Evolutionary conservation across 352 stramenopile species (phyloP).

Genomic region (Pythium pyrilobum): DNA sequence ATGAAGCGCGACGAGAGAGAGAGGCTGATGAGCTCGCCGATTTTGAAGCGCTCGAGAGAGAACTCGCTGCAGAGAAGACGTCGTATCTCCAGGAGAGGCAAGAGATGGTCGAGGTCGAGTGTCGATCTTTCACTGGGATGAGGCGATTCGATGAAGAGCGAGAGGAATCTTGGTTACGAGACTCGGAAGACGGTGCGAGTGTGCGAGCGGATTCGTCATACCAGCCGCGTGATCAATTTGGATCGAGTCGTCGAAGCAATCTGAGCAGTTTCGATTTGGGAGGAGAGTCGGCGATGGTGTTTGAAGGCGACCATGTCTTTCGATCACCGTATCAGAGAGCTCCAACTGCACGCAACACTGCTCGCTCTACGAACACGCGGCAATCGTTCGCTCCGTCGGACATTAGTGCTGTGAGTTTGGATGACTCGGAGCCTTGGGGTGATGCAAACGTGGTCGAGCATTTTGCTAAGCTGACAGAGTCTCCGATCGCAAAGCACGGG

Average conservation of each 20-base stretch:
- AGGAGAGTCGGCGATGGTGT: slow-evolving; percentile 41
- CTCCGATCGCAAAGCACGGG: slow-evolving; percentile 19
- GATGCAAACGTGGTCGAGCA: slow-evolving; percentile 23
- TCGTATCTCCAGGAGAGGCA: slow-evolving; percentile 43
- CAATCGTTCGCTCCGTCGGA: slow-evolving; percentile 35
- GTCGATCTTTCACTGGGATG: too few species aligned
- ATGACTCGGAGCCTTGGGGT: slow-evolving; percentile 76
- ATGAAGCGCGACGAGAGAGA: slow-evolving; percentile 41
- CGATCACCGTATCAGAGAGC: not conserved
- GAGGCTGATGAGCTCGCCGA: slow-evolving; percentile 73
- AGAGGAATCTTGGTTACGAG: slow-evolving; percentile 12
- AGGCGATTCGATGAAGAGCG: not conserved
- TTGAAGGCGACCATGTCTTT: slow-evolving; percentile 23
- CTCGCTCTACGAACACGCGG: not conserved
- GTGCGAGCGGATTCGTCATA: not conserved
- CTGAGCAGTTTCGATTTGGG: slow-evolving; percentile 35
- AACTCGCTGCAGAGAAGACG: slow-evolving; percentile 57
- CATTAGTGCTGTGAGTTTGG: slow-evolving; percentile 68
- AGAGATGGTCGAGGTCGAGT: not conserved
- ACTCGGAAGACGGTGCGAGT: slow-evolving; percentile 5
- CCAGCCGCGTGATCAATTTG: not conserved
- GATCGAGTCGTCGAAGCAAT: not conserved
- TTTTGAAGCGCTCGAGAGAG: slow-evolving; percentile 70
- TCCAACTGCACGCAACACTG: not conserved
- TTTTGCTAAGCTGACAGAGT: slow-evolving; percentile 33